Evolutionary conservation across 331 rosid species (phyloP), one percentile per base, ranked within the genome.

Genomic region (Erythrophleum ivorense): DNA sequence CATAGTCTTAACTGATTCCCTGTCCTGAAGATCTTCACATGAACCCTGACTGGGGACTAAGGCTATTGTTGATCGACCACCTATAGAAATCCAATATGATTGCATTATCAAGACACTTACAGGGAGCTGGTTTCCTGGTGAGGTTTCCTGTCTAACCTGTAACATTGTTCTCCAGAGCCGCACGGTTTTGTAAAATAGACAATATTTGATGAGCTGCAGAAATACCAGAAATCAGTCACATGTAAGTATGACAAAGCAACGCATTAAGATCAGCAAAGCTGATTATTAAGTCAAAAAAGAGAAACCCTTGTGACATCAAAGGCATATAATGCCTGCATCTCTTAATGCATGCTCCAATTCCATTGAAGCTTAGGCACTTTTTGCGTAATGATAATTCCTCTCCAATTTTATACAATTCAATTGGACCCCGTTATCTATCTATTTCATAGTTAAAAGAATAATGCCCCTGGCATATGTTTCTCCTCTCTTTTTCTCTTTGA

Each of bases 201-300:
- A 95, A 76, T 73, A 95, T 95, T 84, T 90, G 92, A 84, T 75
- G 65, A 80, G 82, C 98, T 95, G 95, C 97, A 88, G 36, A 81
- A 60, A 70, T 34, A 68, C 41, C 79, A 78, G 55, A 79, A 62
- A 81, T 82, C 75, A 77, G 76, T 41, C 41, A 38, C 21, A 55
- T 36, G n/a, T 13, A 77, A 73, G 77, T 59, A 63, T 75, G 64
- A 69, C 12, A 63, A 79, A 70, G 71, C 70, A 53, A 29, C 76
- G 49, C 55, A 45, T 74, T 55, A 50, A 74, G 69, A 64, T 59
- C 84, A 83, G 76, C 77, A 81, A 77, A 65, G 38, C 45, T 34
- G 59, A 36, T 78, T 38, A 1, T 9, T n/a, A 58, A 60, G 69
- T 41, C 36, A 19, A 15, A 21, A 78, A 74, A 31, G 24, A 78